phyloP scores from a whole-genome alignment of 768 basidiomycete genomes.

The Hygrocybe coccinea region DNA sequence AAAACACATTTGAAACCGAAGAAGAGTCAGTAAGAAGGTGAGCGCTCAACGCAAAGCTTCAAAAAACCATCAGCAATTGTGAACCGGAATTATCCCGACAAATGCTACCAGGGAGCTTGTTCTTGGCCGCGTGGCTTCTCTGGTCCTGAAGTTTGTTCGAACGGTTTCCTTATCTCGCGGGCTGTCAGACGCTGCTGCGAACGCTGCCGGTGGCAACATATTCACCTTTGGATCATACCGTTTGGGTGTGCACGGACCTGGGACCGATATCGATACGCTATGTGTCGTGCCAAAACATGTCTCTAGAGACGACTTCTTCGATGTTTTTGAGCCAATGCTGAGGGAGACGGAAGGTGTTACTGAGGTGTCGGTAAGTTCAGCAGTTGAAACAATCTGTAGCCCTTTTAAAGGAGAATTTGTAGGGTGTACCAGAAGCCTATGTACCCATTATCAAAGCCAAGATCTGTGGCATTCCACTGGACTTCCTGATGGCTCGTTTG shows the following conservation, averaged over 20 bases:
- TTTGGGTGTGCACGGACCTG: constrained; percentile 93
- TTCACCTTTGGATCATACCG: constrained; percentile 99
- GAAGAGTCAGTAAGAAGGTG: constrained; percentile 86
- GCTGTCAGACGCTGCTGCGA: constrained; percentile 82
- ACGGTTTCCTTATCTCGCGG: constrained; percentile 74
- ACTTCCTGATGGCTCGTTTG: constrained; percentile 89
- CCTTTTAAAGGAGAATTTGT: constrained; percentile 10
- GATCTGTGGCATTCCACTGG: constrained; percentile 87
- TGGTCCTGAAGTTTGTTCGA: constrained; percentile 91
- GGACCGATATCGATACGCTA: constrained; percentile 96
- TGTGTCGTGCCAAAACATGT: constrained; percentile 97
- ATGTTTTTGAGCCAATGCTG: constrained; percentile 85
- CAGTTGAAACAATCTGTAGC: not conserved
- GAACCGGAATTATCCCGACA: not conserved
- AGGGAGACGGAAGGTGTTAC: constrained; percentile 74
- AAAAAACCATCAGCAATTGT: not conserved
- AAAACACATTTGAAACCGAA: constrained; percentile 86
- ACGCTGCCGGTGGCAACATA: constrained; percentile 93
- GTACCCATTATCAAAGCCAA: constrained; percentile 93
- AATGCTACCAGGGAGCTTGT: constrained; percentile 73
- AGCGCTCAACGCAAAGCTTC: constrained; percentile 24
- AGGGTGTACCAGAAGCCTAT: constrained; percentile 96
- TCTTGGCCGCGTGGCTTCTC: constrained; percentile 78
- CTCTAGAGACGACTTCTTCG: constrained; percentile 93
- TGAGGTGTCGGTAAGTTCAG: constrained; percentile 74